Evolutionary conservation across 768 basidiomycete species (phyloP), one percentile per base, ranked within the genome.

Genomic region (Flagelloscypha sp.): DNA sequence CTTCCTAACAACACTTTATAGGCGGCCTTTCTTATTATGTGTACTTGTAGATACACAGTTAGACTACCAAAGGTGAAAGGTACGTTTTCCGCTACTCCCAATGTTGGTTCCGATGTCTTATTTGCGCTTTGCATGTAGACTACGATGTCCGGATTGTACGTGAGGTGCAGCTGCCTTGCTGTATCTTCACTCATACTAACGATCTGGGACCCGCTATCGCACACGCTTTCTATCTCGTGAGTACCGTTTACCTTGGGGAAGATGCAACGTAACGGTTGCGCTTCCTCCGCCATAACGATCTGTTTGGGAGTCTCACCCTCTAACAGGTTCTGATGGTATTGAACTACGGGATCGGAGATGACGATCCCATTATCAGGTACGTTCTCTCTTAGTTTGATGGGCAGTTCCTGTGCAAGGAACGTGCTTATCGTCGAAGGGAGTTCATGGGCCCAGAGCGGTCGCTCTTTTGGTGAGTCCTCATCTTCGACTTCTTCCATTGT

Each of bases 121-220:
- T 59, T 56, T 1, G 52, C 54, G 2, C 44, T 45, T 27, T 54
- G 44, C 49, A 58, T 49, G 5, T 43, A 29, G 1, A 58, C 25
- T 2, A 18, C 22, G 10, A 51, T 38, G 5, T 37, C 40, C 0
- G 47, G 48, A 24, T 58, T 46, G 27, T 46, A 49, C 4, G 28
- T 7, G 7, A 54, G 16, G 0, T 40, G 42, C 1, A 55, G 35
- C 5, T 36, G 28, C 7, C 47, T 17, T 20, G 45, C 47, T 7
- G 52, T 34, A 4, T 44, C 48, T 17, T 51, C 33, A 0, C 47
- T 48, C 42, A 57, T 54, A 0, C 47, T 40, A 6, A 58, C 40
- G 12, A 58, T 48, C 21, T 52, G 44, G 1, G 47, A 52, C 5
- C 57, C 53, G 2, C 42, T 24, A 27, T 59, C 53, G 1, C 54